Evolutionary conservation across 192 early-diverging fungal genomes (phyloP).

Genomic region (Jimgerdemannia lactiflua): DNA sequence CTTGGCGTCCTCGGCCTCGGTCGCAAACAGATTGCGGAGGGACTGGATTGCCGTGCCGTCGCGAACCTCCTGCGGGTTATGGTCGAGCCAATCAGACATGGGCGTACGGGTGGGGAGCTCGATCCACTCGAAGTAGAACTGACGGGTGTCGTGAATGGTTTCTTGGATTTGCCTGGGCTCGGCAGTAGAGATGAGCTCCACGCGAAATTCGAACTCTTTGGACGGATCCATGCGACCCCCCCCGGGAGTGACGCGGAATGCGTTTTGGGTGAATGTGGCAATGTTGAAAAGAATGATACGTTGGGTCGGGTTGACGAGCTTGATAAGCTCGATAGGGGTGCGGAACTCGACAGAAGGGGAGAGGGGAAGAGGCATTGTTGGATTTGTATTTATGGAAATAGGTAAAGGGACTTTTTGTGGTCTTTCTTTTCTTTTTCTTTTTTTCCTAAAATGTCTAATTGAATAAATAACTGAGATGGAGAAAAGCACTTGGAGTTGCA

Average conservation of each 20-base stretch:
- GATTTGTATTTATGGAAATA: too few species aligned
- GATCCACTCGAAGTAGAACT: background rate
- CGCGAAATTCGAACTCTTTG: background rate
- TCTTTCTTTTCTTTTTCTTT: too few species aligned
- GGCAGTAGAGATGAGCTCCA: background rate
- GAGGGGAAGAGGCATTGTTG: background rate
- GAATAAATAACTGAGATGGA: too few species aligned
- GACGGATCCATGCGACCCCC: background rate
- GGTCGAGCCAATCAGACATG: background rate
- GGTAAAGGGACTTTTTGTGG: too few species aligned
- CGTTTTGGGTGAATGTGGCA: background rate
- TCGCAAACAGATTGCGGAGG: background rate
- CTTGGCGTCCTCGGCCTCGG: background rate
- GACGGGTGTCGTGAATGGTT: background rate
- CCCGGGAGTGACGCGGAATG: background rate
- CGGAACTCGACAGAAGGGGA: background rate
- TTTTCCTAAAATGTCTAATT: too few species aligned
- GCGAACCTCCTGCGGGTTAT: background rate
- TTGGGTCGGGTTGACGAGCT: background rate
- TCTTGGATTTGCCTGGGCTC: background rate
- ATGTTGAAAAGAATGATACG: background rate
- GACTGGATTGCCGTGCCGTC: background rate
- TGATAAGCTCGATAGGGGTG: background rate
- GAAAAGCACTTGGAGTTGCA: too few species aligned
- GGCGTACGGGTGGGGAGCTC: background rate